A percentile compares a stretch with the other conserved stretches of the same genome.
These are phyloP conservation scores for Saururus chinensis DNA, from an alignment of 164 flowering plant genomes.

Conservation along the genomic window DNA sequence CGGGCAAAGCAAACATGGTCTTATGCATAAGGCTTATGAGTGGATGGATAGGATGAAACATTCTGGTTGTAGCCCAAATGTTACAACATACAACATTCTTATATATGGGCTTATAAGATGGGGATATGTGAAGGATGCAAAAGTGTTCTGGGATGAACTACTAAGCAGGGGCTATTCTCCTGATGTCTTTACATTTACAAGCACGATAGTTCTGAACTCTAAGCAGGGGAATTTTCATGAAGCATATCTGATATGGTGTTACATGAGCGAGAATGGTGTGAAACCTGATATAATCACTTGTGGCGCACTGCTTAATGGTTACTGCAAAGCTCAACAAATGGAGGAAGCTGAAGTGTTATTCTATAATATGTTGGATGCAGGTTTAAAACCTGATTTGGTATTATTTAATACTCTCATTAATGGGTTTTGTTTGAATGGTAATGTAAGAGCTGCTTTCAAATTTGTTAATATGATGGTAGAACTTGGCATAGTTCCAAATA, in stretches of 20 bases:
- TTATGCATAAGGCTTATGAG: slow-evolving; percentile 31
- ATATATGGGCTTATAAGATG: slow-evolving; percentile 26
- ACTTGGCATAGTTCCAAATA: slow-evolving; percentile 28
- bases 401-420: slow-evolving; percentile 39
- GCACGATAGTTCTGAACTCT: slow-evolving; percentile 21
- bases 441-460: slow-evolving; percentile 25
- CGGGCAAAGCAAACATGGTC: slow-evolving; percentile 30
- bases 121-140: slow-evolving; percentile 31
- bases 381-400: slow-evolving; percentile 35
- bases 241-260: slow-evolving; percentile 35
- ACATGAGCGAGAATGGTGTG: slow-evolving; percentile 28
- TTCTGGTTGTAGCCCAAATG: slow-evolving; percentile 25
- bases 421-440: slow-evolving; percentile 35
- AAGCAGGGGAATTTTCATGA: slow-evolving; percentile 30
- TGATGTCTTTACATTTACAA: slow-evolving; percentile 30
- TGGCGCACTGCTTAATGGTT: slow-evolving; percentile 43
- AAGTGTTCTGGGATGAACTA: slow-evolving; percentile 31
- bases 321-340: slow-evolving; percentile 28
- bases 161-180: slow-evolving; percentile 28
- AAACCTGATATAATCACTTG: slow-evolving; percentile 44
- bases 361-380: slow-evolving; percentile 27
- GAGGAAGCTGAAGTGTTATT: slow-evolving; percentile 35
- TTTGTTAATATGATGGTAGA: slow-evolving; percentile 32
- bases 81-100: slow-evolving; percentile 34
- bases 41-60: slow-evolving; percentile 25